phyloP scores from a whole-genome alignment of 768 basidiomycete species.

The Steccherinum ochraceum region DNA sequence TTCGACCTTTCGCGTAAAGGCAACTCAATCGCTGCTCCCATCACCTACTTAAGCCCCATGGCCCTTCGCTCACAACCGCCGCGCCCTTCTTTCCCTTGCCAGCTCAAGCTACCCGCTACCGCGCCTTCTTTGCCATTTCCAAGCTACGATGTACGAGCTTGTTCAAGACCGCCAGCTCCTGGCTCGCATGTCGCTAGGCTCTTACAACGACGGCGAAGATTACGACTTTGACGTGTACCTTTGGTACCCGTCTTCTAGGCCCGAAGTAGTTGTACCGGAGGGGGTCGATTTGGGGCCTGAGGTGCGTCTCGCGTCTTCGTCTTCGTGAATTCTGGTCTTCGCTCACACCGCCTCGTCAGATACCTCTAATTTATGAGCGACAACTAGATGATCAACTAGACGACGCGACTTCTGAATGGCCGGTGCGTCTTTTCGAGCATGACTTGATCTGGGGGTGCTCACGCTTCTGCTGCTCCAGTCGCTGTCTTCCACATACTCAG shows the following conservation, averaged over 20 bases:
- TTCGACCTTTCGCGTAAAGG: neutral
- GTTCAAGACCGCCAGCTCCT: neutral
- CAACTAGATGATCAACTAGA: neutral
- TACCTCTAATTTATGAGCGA: neutral
- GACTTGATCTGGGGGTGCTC: conserved; percentile 1
- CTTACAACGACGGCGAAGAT: neutral
- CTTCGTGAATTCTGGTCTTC: neutral
- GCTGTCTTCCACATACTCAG: conserved; percentile 1
- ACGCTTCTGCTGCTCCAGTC: neutral
- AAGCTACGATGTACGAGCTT: neutral
- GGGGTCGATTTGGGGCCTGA: neutral
- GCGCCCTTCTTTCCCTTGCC: neutral
- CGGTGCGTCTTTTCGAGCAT: neutral
- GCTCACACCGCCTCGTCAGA: neutral
- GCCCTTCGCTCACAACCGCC: neutral
- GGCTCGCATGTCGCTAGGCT: neutral
- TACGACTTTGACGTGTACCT: neutral
- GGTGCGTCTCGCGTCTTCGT: neutral
- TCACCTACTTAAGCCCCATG: neutral
- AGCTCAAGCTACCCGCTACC: neutral
- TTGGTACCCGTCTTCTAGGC: neutral
- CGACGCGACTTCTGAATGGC: neutral
- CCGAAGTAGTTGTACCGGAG: neutral
- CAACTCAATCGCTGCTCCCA: neutral
- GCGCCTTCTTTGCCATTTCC: neutral